These are phyloP conservation scores for Ogataea ramenticola DNA, from an alignment of 805 yeast species.

Conservation along the genomic window DNA sequence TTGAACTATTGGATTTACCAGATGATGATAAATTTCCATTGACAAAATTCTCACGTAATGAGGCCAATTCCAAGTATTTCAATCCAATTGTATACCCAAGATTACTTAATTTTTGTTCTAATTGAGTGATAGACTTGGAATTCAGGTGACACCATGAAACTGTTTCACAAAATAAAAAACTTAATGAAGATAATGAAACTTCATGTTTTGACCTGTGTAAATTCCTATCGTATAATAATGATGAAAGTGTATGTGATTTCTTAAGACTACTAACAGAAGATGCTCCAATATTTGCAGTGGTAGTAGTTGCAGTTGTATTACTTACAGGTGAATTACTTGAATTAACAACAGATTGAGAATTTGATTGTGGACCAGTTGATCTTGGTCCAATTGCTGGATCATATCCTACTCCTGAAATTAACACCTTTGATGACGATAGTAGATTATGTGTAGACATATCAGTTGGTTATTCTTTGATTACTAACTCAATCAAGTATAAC, in stretches of 20 bases:
- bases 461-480: too few relatives aligned
- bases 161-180: conserved; percentile 64
- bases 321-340: neutral
- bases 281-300: neutral
- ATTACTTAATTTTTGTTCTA: conserved; percentile 53
- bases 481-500: too few relatives aligned
- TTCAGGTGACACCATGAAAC: conserved; percentile 57
- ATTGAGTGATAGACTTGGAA: conserved; percentile 61
- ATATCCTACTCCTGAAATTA: conserved; percentile 19
- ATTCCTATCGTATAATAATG: conserved; percentile 59
- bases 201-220: conserved; percentile 59
- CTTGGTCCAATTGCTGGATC: conserved; percentile 24
- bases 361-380: conserved; percentile 16
- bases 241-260: neutral
- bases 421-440: conserved; percentile 8
- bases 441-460: conserved; percentile 12
- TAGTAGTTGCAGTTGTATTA: neutral
- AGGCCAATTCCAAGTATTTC: conserved; percentile 59
- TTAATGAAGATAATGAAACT: conserved; percentile 57
- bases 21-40: conserved; percentile 29
- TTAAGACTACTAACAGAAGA: too few relatives aligned
- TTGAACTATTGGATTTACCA: conserved; percentile 58
- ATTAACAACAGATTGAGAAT: neutral
- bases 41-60: conserved; percentile 53
- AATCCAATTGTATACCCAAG: conserved; percentile 76